Conservation (phyloP, 176 grass and related monocot species). For the Otatea glauca region DNA sequence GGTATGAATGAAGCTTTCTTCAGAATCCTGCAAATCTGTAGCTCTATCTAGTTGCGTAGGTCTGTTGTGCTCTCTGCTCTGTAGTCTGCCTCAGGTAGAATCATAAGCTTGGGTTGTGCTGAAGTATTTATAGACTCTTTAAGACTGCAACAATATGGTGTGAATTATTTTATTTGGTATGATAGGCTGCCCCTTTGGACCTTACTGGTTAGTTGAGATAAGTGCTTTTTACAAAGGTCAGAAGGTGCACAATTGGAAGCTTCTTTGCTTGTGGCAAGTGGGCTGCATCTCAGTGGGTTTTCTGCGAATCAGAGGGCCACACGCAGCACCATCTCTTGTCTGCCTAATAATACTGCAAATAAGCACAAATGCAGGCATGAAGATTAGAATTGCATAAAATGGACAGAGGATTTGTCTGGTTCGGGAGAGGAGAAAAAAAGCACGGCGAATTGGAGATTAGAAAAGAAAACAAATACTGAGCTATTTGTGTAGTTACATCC, state of each 20-base stretch:
- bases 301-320: constrained; percentile 42
- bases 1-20: constrained; percentile 16
- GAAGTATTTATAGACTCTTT: constrained; percentile 58
- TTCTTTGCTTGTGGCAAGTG: constrained; percentile 50
- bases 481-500: constrained; percentile 18
- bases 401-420: background rate
- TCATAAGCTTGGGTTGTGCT: constrained; percentile 20
- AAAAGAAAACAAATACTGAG: background rate
- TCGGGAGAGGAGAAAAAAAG: background rate
- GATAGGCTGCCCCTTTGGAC: constrained; percentile 23
- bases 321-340: constrained; percentile 49
- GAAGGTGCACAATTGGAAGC: constrained; percentile 46
- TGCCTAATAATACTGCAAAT: constrained; percentile 41
- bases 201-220: constrained; percentile 42
- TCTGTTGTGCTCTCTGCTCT: constrained; percentile 32
- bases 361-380: constrained; percentile 31
- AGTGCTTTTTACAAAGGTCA: constrained; percentile 32
- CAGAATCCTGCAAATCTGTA: constrained; percentile 27
- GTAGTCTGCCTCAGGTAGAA: constrained; percentile 40
- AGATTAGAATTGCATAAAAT: constrained; percentile 8
- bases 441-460: background rate
- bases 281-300: constrained; percentile 41
- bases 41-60: constrained; percentile 5
- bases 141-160: constrained; percentile 30
- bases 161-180: constrained; percentile 30